Percentiles rank a stretch among this genome's conserved stretches.
Conservation (phyloP, 805 yeast species). For the Priceomyces melissophilus region DNA sequence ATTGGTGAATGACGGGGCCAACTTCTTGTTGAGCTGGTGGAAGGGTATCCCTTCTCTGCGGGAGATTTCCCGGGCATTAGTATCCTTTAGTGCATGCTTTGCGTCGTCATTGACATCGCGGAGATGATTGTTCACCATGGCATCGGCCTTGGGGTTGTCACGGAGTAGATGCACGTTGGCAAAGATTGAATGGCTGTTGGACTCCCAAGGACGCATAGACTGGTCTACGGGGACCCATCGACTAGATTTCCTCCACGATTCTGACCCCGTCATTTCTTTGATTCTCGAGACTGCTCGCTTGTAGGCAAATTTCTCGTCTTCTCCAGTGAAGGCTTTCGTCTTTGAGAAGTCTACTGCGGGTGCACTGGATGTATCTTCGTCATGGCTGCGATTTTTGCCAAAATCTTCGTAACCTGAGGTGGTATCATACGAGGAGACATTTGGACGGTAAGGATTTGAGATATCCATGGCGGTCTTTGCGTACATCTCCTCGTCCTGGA, state of each 20-base stretch:
- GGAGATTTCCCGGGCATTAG: conserved; percentile 24
- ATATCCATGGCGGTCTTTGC: conserved; percentile 60
- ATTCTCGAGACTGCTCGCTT: conserved; percentile 68
- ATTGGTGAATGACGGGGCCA: conserved; percentile 20
- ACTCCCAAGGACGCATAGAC: conserved; percentile 57
- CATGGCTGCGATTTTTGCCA: conserved; percentile 7
- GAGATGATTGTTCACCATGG: conserved; percentile 8
- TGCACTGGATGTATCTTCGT: conserved; percentile 1
- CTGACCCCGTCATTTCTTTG: conserved; percentile 54
- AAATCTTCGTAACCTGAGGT: conserved; percentile 35
- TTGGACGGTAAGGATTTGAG: conserved; percentile 66
- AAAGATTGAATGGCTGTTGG: not conserved
- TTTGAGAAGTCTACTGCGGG: conserved; percentile 37
- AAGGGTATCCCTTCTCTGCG: conserved; percentile 17
- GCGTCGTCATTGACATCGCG: not conserved
- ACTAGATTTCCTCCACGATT: conserved; percentile 44
- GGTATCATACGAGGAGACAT: conserved; percentile 59
- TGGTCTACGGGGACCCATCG: conserved; percentile 56
- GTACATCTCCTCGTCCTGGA: conserved; percentile 68
- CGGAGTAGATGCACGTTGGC: not conserved
- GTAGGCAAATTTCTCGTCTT: conserved; percentile 72
- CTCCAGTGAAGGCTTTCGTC: conserved; percentile 63
- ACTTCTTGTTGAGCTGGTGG: conserved; percentile 17
- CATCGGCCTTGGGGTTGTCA: conserved; percentile 8
- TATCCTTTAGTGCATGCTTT: not conserved